Evolutionary conservation across 371 early-diverging fungal genomes (phyloP).

Genomic region (Basidiobolus meristosporus): DNA sequence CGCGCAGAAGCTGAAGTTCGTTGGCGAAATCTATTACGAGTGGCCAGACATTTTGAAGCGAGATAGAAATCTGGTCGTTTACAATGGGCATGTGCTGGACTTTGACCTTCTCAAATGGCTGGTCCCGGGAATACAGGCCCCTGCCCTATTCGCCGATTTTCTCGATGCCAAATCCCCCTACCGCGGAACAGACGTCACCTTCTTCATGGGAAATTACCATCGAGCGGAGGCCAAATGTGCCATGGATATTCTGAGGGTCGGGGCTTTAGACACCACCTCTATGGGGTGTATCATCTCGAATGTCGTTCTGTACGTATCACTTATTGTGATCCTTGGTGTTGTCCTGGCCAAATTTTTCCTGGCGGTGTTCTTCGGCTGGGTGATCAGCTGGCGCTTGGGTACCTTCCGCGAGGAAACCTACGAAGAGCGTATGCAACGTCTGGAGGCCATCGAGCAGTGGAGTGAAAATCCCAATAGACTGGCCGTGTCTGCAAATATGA

Average conservation of each 20-base stretch:
- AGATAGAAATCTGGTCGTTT: conserved; percentile 36
- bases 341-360: too few relatives aligned
- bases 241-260: conserved; percentile 48
- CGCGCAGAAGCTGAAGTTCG: conserved; percentile 11
- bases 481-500: too few relatives aligned
- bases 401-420: too few relatives aligned
- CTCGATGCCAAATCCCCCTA: neutral
- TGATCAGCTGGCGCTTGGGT: too few relatives aligned
- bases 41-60: conserved; percentile 38
- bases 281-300: conserved; percentile 63
- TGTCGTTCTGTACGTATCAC: too few relatives aligned
- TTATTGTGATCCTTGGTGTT: too few relatives aligned
- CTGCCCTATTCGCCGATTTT: neutral
- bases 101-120: conserved; percentile 23
- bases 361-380: too few relatives aligned
- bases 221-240: conserved; percentile 33
- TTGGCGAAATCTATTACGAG: conserved; percentile 42
- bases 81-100: conserved; percentile 56
- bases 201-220: neutral
- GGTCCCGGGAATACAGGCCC: conserved; percentile 13
- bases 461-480: conserved; percentile 24
- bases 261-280: conserved; percentile 48
- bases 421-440: conserved; percentile 40
- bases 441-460: conserved; percentile 36
- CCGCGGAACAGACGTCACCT: conserved; percentile 4